phyloP scores from a whole-genome alignment of 2,329 filamentous ascomycete species.

The Endoconidiophora laricicola region DNA sequence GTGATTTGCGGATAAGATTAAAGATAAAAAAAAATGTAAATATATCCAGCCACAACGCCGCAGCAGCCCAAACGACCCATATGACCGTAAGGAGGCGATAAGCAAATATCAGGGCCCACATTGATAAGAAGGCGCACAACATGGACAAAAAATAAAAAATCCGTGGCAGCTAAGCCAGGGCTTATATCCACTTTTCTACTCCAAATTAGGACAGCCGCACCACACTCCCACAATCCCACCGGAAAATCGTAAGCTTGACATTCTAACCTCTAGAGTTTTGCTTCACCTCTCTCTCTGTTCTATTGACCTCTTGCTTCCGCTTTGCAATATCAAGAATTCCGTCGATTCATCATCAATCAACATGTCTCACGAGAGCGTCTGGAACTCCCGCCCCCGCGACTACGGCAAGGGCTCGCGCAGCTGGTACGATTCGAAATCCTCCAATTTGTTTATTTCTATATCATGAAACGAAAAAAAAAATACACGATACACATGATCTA shows the following conservation, averaged over 20 bases:
- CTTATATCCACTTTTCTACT: conserved; percentile 10
- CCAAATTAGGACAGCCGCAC: conserved; percentile 10
- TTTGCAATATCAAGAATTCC: conserved; percentile 12
- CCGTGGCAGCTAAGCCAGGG: conserved; percentile 8
- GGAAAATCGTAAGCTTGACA: conserved; percentile 8
- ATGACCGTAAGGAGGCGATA: not conserved
- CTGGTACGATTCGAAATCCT: conserved; percentile 48
- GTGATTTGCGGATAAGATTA: too few species aligned
- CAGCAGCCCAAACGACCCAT: too few species aligned
- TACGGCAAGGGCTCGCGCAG: conserved; percentile 92
- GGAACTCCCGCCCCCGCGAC: conserved; percentile 93
- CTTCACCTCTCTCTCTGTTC: conserved; percentile 13
- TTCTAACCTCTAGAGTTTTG: conserved; percentile 5
- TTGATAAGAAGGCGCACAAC: conserved; percentile 12
- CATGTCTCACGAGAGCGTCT: conserved; percentile 81
- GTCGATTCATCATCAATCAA: conserved; percentile 24
- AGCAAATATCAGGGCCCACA: not conserved
- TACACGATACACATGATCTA: too few species aligned
- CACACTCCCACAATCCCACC: conserved; percentile 3
- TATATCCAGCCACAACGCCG: not conserved
- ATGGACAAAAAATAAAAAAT: conserved; percentile 2
- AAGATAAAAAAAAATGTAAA: too few species aligned
- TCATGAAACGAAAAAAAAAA: not conserved
- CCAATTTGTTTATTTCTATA: not conserved
- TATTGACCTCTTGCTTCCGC: conserved; percentile 7